Conservation (phyloP, 2,329 filamentous ascomycete genomes). For the Colletotrichum tanaceti region DNA sequence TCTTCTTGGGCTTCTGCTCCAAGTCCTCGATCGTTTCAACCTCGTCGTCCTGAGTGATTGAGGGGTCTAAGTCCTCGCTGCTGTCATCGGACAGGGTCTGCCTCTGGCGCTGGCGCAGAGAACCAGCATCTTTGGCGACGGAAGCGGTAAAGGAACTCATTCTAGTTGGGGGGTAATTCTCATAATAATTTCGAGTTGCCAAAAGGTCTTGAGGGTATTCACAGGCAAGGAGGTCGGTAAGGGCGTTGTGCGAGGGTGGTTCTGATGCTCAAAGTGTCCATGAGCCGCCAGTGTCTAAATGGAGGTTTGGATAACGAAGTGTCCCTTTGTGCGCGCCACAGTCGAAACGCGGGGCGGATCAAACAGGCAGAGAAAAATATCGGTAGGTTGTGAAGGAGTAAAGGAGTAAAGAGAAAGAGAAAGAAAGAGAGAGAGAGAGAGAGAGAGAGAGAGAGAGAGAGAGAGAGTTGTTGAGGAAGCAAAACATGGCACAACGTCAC, state of each 20-base stretch:
- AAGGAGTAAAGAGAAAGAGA: background rate
- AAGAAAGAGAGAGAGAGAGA: constrained; percentile 7
- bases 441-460: background rate
- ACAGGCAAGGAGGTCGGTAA: constrained; percentile 39
- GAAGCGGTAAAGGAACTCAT: constrained; percentile 43
- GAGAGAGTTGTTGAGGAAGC: constrained; percentile 18
- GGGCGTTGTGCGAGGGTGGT: constrained; percentile 33
- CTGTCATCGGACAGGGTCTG: constrained; percentile 18
- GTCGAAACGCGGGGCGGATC: background rate
- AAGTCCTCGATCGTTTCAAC: constrained; percentile 13
- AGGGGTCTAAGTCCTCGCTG: constrained; percentile 22
- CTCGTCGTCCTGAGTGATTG: constrained; percentile 15
- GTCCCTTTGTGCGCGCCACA: constrained; percentile 2
- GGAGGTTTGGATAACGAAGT: constrained; percentile 5
- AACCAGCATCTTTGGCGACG: constrained; percentile 30
- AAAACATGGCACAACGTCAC: constrained; percentile 33
- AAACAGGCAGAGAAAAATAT: background rate
- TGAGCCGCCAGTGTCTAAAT: constrained; percentile 37
- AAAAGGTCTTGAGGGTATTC: constrained; percentile 22
- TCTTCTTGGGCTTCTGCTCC: constrained; percentile 69
- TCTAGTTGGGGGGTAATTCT: constrained; percentile 12
- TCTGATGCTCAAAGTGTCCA: constrained; percentile 38
- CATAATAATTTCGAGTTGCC: constrained; percentile 6
- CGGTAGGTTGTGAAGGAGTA: constrained; percentile 2
- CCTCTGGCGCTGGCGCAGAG: constrained; percentile 36